Evolutionary conservation across 2,329 filamentous ascomycete genomes (phyloP).

Genomic region (Trichoderma atrobrunneum): DNA sequence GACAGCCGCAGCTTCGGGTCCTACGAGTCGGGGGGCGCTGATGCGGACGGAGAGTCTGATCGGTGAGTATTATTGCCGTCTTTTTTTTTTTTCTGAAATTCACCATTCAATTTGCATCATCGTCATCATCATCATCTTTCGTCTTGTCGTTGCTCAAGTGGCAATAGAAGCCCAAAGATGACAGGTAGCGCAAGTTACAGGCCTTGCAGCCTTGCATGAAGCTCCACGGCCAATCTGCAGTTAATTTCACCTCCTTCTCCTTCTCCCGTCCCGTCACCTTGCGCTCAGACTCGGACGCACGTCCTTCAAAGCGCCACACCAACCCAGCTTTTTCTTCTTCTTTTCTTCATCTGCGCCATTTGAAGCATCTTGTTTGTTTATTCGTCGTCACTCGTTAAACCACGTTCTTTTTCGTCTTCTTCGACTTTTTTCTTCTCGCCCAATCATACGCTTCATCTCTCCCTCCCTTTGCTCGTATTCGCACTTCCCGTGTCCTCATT

Average conservation of each 20-base stretch:
- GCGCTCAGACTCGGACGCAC: neutral
- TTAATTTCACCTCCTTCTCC: neutral
- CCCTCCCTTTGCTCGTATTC: conserved; percentile 7
- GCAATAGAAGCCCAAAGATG: neutral
- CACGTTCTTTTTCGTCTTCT: neutral
- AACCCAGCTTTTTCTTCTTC: neutral
- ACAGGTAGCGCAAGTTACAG: neutral
- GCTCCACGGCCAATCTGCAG: conserved; percentile 3
- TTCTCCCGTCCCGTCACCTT: neutral
- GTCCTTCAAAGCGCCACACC: neutral
- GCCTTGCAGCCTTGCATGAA: neutral
- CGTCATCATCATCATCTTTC: neutral
- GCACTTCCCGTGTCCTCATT: neutral
- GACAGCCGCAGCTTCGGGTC: conserved; percentile 35
- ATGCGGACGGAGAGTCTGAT: conserved; percentile 30
- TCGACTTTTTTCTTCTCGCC: neutral
- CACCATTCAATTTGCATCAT: neutral
- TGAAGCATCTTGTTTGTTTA: neutral
- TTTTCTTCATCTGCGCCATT: neutral
- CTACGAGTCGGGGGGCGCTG: conserved; percentile 37
- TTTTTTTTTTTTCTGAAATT: neutral
- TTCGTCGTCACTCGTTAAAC: neutral
- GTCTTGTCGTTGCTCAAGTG: neutral
- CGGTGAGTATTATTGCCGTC: conserved; percentile 9
- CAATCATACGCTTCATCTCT: neutral